Evolutionary conservation across 306 rosid genomes (phyloP).

Genomic region (Prunus kanzakura): DNA sequence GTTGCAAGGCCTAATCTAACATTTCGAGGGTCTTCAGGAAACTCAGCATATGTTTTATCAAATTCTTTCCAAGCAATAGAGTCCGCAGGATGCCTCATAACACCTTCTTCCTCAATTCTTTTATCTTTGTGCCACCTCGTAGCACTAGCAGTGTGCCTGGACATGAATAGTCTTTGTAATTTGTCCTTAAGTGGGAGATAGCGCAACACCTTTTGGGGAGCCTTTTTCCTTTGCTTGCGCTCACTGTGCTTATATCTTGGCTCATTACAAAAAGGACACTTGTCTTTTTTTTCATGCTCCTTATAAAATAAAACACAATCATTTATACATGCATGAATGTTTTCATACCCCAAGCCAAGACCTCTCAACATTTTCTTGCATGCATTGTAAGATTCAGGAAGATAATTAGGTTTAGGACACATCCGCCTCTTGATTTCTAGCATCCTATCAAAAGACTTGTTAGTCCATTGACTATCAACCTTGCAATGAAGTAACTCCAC

Average conservation of each 20-base stretch:
- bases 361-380: neutral
- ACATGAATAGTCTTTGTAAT: neutral
- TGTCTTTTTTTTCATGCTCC: neutral
- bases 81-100: neutral
- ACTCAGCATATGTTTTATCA: neutral
- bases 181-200: neutral
- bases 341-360: neutral
- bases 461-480: neutral
- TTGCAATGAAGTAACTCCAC: neutral
- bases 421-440: neutral
- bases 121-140: constrained; percentile 14
- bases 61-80: neutral
- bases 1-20: neutral
- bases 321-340: neutral
- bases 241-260: neutral
- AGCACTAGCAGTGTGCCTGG: neutral
- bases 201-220: neutral
- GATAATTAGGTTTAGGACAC: neutral
- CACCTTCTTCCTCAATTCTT: neutral
- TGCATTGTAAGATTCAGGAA: neutral
- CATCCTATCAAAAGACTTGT: neutral
- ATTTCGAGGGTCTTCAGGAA: neutral
- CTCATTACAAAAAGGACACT: neutral
- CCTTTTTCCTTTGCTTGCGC: neutral
- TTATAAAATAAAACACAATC: neutral